Evolutionary conservation across 805 yeast genomes (phyloP).

Genomic region (Ogataea populi-albae): DNA sequence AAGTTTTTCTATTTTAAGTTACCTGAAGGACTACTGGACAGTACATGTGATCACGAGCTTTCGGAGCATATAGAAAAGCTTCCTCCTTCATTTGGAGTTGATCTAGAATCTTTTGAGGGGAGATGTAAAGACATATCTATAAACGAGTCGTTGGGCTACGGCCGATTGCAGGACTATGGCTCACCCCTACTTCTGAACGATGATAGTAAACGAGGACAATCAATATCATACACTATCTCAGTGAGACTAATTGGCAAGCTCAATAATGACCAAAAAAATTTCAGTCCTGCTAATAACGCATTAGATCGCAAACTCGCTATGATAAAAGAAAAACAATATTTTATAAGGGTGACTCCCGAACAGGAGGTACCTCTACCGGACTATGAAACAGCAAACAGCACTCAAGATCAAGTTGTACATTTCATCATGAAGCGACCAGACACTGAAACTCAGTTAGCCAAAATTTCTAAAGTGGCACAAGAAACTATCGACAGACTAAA

Average conservation of each 20-base stretch:
- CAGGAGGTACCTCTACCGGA: slow-evolving; percentile 18
- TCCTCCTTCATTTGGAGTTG: slow-evolving; percentile 41
- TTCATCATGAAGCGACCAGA: slow-evolving; percentile 6
- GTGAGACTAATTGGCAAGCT: slow-evolving; percentile 47
- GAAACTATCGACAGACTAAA: slow-evolving; percentile 14
- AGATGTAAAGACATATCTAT: slow-evolving; percentile 26
- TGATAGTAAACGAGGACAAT: slow-evolving; percentile 39
- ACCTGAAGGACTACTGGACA: slow-evolving; percentile 50
- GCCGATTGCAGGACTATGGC: slow-evolving; percentile 46
- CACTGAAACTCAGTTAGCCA: slow-evolving; percentile 17
- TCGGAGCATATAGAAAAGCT: slow-evolving; percentile 31
- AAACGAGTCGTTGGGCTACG: slow-evolving; percentile 50
- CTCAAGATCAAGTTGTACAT: background rate
- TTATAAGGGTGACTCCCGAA: slow-evolving; percentile 20
- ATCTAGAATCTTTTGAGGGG: slow-evolving; percentile 27
- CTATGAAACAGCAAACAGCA: slow-evolving; percentile 7
- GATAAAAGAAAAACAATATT: slow-evolving; percentile 21
- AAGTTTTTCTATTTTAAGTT: slow-evolving; percentile 56
- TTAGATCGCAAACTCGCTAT: slow-evolving; percentile 16
- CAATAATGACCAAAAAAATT: slow-evolving; percentile 2
- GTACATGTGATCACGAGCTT: slow-evolving; percentile 42
- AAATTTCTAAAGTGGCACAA: slow-evolving; percentile 14
- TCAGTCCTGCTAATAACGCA: slow-evolving; percentile 8
- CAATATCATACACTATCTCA: slow-evolving; percentile 48
- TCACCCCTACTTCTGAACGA: slow-evolving; percentile 52